A percentile compares a stretch with the other conserved stretches of the same genome.
Evolutionary conservation across 495 filamentous ascomycete species (phyloP).

Genomic region (Aspergillus campestris): DNA sequence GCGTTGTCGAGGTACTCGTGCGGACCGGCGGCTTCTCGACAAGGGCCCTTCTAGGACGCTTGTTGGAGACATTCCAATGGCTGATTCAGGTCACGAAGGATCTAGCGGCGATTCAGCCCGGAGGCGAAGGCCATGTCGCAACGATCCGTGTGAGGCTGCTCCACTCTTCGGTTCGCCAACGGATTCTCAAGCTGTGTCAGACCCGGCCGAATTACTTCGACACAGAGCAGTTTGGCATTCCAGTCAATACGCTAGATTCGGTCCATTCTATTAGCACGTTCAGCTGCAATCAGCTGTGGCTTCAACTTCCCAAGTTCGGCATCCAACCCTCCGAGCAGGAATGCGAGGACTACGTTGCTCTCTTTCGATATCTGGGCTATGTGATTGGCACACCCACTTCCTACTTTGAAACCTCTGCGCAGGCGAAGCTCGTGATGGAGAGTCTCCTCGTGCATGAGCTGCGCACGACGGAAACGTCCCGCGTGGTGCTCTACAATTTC

Average conservation of each 20-base stretch:
- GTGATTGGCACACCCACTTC: slow-evolving; percentile 54
- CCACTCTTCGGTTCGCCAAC: slow-evolving; percentile 58
- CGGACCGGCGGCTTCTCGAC: slow-evolving; percentile 61
- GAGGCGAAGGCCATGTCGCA: slow-evolving; percentile 54
- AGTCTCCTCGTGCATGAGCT: slow-evolving; percentile 51
- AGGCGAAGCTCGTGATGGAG: slow-evolving; percentile 53
- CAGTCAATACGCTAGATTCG: slow-evolving; percentile 63
- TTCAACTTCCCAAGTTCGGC: slow-evolving; percentile 60
- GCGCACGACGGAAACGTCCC: slow-evolving; percentile 47
- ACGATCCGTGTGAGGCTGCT: slow-evolving; percentile 62
- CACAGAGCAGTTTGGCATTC: slow-evolving; percentile 47
- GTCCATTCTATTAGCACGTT: slow-evolving; percentile 60
- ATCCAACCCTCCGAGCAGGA: slow-evolving; percentile 51
- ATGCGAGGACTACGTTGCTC: slow-evolving; percentile 54
- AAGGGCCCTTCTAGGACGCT: slow-evolving; percentile 45
- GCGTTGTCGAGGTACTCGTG: slow-evolving; percentile 57
- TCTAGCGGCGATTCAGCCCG: slow-evolving; percentile 53
- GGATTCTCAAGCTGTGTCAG: slow-evolving; percentile 49
- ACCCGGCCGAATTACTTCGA: slow-evolving; percentile 51
- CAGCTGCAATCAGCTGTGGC: slow-evolving; percentile 52
- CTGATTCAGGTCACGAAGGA: slow-evolving; percentile 56
- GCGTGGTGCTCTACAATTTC: slow-evolving; percentile 60
- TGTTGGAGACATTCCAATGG: slow-evolving; percentile 54
- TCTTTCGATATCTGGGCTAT: slow-evolving; percentile 63
- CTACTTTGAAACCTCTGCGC: slow-evolving; percentile 43